These are phyloP conservation scores for Metschnikowia dekortorum DNA, from an alignment of 805 yeast species.

Conservation along the genomic window DNA sequence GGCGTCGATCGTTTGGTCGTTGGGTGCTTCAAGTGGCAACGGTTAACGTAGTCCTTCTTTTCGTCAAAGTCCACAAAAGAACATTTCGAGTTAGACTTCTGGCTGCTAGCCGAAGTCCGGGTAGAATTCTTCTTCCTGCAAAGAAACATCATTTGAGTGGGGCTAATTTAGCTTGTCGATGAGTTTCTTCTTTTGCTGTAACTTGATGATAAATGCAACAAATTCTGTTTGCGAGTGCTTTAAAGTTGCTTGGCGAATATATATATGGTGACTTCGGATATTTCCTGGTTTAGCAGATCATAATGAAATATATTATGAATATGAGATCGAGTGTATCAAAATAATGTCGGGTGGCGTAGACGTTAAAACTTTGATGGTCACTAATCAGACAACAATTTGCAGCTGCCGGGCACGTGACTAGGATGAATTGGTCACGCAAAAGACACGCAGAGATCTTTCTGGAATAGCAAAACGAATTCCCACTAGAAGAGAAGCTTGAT, in stretches of 20 bases:
- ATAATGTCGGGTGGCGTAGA: background rate
- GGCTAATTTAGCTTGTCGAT: background rate
- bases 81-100: constrained; percentile 16
- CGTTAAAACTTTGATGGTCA: background rate
- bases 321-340: background rate
- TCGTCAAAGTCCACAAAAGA: constrained; percentile 39
- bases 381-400: constrained; percentile 1
- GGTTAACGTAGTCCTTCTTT: constrained; percentile 41
- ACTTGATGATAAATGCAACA: background rate
- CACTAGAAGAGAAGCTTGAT: background rate
- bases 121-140: constrained; percentile 24
- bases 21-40: constrained; percentile 31
- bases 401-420: constrained; percentile 1
- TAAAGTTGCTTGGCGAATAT: background rate
- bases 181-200: background rate
- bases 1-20: constrained; percentile 21
- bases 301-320: background rate
- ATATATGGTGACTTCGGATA: background rate
- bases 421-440: background rate
- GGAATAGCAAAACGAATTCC: background rate
- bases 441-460: background rate
- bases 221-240: background rate
- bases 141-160: constrained; percentile 11
- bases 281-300: constrained; percentile 1
- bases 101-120: constrained; percentile 18